Conservation (phyloP, 352 stramenopile genomes). For the Globisporangium heterothallicum region DNA sequence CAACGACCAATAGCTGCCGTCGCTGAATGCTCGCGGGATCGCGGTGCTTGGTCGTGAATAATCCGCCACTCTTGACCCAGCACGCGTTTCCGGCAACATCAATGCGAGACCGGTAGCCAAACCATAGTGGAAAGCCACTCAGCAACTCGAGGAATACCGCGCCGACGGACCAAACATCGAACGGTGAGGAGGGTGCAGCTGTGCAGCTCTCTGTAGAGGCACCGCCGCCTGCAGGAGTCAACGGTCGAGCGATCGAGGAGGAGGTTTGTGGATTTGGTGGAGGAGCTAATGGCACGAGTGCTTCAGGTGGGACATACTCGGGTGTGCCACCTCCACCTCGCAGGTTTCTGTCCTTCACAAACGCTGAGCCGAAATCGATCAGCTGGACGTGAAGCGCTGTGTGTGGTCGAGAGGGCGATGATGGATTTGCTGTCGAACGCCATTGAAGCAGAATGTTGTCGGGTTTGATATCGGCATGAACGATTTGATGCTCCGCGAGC, state of each 20-base stretch:
- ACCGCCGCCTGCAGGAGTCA: too few species aligned
- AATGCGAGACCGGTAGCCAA: conserved; percentile 2
- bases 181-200: background rate
- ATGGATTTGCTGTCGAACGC: background rate
- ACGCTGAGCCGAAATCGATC: conserved; percentile 4
- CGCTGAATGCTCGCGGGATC: background rate
- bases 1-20: conserved; percentile 1
- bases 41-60: conserved; percentile 4
- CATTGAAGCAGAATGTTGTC: conserved; percentile 8
- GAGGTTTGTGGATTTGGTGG: background rate
- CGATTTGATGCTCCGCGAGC: background rate
- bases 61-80: background rate
- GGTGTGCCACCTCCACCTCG: conserved; percentile 1
- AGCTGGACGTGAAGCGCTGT: conserved; percentile 3
- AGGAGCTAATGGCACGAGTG: background rate
- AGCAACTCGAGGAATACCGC: conserved; percentile 2
- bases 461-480: conserved; percentile 6
- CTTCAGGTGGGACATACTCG: conserved; percentile 4
- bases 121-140: background rate
- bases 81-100: background rate
- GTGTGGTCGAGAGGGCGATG: background rate
- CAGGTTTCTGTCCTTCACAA: background rate
- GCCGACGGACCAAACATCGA: conserved; percentile 1
- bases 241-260: background rate
- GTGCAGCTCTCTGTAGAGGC: too few species aligned